Evolutionary conservation across 352 stramenopile species (phyloP).

Genomic region (Thalassiosira livingstoniorum): DNA sequence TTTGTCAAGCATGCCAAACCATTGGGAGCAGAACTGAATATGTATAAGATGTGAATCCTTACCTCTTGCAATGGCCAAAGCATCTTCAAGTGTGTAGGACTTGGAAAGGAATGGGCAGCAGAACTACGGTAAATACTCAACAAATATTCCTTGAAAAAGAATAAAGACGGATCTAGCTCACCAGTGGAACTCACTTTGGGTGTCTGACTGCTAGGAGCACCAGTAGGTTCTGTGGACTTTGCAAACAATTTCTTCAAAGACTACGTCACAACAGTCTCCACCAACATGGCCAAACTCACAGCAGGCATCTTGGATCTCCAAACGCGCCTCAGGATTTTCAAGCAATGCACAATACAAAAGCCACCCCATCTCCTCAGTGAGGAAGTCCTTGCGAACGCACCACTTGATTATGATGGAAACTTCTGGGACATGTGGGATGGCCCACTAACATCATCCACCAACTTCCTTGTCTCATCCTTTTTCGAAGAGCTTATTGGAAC

Average conservation of each 20-base stretch:
- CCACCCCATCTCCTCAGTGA: neutral
- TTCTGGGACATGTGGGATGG: neutral
- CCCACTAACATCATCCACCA: neutral
- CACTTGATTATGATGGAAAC: neutral
- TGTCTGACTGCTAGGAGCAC: neutral
- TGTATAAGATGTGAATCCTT: neutral
- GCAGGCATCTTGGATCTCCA: neutral
- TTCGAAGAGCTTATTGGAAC: neutral
- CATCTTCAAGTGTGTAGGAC: too few species aligned
- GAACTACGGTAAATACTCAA: too few species aligned
- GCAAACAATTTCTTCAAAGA: neutral
- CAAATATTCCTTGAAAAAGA: too few species aligned
- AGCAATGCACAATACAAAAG: neutral
- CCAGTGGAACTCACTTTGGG: neutral
- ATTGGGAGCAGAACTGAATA: neutral
- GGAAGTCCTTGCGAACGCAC: neutral
- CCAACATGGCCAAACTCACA: neutral
- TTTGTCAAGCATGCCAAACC: neutral
- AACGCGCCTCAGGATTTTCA: neutral
- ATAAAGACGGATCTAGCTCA: neutral
- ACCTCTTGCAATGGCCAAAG: neutral
- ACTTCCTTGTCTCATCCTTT: neutral
- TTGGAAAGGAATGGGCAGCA: too few species aligned
- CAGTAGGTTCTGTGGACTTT: neutral
- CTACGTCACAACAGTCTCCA: neutral